Evolutionary conservation across 1,284 basidiomycete species (phyloP), one percentile per base, ranked within the genome.

Genomic region (Fomitopsis betulina): DNA sequence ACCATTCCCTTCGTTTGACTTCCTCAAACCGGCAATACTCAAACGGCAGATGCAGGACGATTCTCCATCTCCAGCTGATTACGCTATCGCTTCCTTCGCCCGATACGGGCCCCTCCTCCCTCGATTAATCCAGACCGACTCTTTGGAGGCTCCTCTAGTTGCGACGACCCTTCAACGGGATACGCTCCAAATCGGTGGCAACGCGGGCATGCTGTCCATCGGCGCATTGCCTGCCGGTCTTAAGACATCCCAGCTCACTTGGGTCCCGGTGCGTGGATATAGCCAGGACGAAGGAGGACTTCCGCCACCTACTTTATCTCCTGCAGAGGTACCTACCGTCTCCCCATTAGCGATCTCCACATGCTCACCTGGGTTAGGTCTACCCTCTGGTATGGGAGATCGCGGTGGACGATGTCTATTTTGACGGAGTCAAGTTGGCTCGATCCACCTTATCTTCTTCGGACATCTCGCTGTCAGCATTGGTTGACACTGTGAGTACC

Each of bases 391-490:
- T 66, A 9, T 85, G 83, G 84, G 84, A 86, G 62, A 71, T 85
- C 3, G 73, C 78, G n/a, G 61, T 85, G 12, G 83, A 83, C 58
- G 80, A 77, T 53, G 79, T 85, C 0, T 84, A 75, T 65, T 74
- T 86, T 21, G 79, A 85, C 62, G 82, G 79, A 10, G 64, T 72
- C 58, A 72, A 71, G 57, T 69, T 85, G 1, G 74, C 79, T 8
- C 70, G 72, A 13, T 83, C 82, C 0, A 70, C 67, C 10, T 70
- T 76, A 8, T 63, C 62, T 0, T 70, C 79, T 47, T 60, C 68
- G 5, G 69, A 65, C 39, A 67, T 70, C n/a, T 68, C 72, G 2
- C 62, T 79, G 15, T 80, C 80, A 6, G 80, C 80, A 1, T 70
- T 84, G 4, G 65, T 85, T 38, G 82, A 83, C 61, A 82, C 82